Base-by-base conservation (phyloP, 352 stramenopile species). In the Phytophthora chlamydospora region DNA sequence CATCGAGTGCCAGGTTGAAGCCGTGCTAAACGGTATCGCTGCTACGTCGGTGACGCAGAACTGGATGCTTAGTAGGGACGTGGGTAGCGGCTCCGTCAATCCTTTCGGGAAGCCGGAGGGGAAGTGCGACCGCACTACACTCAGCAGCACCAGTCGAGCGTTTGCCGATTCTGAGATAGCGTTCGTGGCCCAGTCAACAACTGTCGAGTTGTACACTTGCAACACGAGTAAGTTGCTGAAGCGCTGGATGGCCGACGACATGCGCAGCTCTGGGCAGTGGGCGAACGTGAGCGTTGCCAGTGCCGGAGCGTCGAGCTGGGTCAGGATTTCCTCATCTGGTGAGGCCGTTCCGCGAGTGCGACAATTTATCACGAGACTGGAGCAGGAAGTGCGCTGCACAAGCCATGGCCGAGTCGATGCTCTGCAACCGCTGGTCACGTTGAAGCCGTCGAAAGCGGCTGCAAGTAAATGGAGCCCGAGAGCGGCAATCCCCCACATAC, bases 171-270 rank as follows among this genome's bases (percentile, higher is more conserved):
- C 34, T 17, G 42, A 33, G 3, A 46, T 34, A 9, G 41, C 12
- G 12, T 45, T 17, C 2, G 4, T 46, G 16, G 11, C 35, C 54
- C 44, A 62, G 24, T 56, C 35, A 1, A 62, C 31, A 2, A 55
- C 44, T n/a, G 54, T 62, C 17, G 54, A 62, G 36, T 62, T 62
- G 54, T 62, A 62, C 7, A 62, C 33, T 12, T 62, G 45, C 3
- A 62, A 42, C 0, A 62, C 19, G 12, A 51, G 24, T 8, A 62
- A n/a, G 34, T 49, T 58, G 19, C 13, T 41, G 17, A 63, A 57
- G 21, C 9, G 44, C n/a, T 34, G 44, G 9, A 57, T 21, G 5
- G 36, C 21, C 21, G 54, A 39, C 11, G 55, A 27, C 8, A 49
- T 51, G 7, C 14, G 45, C 13, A 63, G 55, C 13, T 32, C 31